phyloP scores from a whole-genome alignment of 2,329 filamentous ascomycete species.

The Fusarium udum region DNA sequence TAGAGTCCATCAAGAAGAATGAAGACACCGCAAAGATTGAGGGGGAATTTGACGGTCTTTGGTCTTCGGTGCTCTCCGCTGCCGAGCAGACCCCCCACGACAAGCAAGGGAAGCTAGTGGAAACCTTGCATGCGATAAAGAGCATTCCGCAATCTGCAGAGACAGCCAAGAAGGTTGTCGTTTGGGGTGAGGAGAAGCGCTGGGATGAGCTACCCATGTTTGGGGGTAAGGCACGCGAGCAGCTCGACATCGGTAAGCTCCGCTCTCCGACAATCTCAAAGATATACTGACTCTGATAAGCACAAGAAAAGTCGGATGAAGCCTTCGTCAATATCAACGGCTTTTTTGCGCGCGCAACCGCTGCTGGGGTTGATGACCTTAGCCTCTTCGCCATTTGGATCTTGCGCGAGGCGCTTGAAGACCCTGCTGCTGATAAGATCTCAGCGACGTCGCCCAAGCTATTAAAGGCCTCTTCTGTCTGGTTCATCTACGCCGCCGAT shows the following conservation, averaged over 20 bases:
- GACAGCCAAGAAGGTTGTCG: conserved; percentile 16
- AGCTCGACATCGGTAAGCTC: conserved; percentile 25
- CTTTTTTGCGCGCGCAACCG: conserved; percentile 30
- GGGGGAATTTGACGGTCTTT: conserved; percentile 18
- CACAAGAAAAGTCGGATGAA: conserved; percentile 14
- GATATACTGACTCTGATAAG: background rate
- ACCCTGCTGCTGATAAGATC: conserved; percentile 19
- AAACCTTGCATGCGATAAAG: conserved; percentile 33
- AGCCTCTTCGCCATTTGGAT: conserved; percentile 32
- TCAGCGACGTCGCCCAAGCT: background rate
- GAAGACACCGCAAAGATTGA: conserved; percentile 19
- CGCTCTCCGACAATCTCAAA: accelerated
- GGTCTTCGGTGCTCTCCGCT: conserved; percentile 26
- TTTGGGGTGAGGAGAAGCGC: conserved; percentile 29
- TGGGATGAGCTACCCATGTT: conserved; percentile 36
- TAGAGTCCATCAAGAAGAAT: conserved; percentile 16
- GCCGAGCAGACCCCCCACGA: conserved; percentile 34
- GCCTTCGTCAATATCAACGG: conserved; percentile 23
- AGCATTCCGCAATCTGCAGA: conserved; percentile 11
- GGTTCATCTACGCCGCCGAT: conserved; percentile 24
- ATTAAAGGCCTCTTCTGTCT: conserved; percentile 15
- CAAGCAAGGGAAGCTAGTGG: conserved; percentile 35
- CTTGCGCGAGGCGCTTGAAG: conserved; percentile 29
- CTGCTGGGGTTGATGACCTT: conserved; percentile 19
- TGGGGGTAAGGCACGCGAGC: conserved; percentile 23